Conservation (phyloP, 2,329 filamentous ascomycete genomes). For the Epicoccum nigrum region DNA sequence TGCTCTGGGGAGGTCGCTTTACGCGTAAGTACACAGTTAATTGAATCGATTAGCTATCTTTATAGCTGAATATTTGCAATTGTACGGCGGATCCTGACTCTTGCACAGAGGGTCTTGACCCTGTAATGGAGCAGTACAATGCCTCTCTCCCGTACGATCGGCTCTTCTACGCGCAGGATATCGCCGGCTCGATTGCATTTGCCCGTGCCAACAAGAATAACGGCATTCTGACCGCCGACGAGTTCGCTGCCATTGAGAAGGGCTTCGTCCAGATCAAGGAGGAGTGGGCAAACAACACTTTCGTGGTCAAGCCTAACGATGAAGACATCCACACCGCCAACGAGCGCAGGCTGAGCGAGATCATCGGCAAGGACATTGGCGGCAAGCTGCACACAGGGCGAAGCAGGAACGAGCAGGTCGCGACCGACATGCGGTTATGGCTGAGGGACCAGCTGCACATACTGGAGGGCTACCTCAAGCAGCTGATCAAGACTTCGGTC, state of each 20-base stretch:
- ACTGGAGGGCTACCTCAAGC: slow-evolving; percentile 71
- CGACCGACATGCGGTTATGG: slow-evolving; percentile 90
- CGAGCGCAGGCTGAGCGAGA: slow-evolving; percentile 67
- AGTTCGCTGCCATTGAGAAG: slow-evolving; percentile 75
- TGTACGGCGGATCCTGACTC: slow-evolving; percentile 19
- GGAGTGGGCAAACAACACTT: slow-evolving; percentile 55
- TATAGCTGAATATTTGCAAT: neutral
- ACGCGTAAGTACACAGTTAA: slow-evolving; percentile 29
- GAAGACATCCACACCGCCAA: slow-evolving; percentile 64
- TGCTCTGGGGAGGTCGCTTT: slow-evolving; percentile 49
- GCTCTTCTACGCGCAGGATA: slow-evolving; percentile 79
- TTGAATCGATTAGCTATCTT: neutral
- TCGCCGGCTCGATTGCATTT: slow-evolving; percentile 79
- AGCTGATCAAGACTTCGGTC: slow-evolving; percentile 72
- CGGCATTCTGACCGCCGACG: slow-evolving; percentile 73
- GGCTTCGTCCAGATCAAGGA: slow-evolving; percentile 67
- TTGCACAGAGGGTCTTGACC: slow-evolving; percentile 73
- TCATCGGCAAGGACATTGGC: slow-evolving; percentile 83
- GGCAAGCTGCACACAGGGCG: slow-evolving; percentile 90
- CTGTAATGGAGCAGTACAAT: slow-evolving; percentile 87
- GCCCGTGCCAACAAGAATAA: slow-evolving; percentile 78
- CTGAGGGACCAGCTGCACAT: slow-evolving; percentile 73
- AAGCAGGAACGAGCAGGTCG: slow-evolving; percentile 89
- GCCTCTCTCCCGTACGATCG: slow-evolving; percentile 80
- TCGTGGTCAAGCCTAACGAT: slow-evolving; percentile 57